Conservation (phyloP, 768 basidiomycete species). For the Steccherinum ochraceum region DNA sequence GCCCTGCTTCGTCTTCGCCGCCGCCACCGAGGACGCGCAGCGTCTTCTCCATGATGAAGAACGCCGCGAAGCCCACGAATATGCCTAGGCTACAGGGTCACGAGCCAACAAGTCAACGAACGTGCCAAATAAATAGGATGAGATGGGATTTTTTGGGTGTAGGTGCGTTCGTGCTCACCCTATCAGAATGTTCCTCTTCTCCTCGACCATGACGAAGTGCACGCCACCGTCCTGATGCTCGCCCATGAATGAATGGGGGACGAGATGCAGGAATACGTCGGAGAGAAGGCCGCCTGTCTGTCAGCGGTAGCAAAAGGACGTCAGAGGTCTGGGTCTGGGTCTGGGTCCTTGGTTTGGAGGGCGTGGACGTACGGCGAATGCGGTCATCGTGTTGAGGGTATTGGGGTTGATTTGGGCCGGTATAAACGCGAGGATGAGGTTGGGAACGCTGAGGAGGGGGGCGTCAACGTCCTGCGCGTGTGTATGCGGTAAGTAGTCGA, state of each 20-base stretch:
- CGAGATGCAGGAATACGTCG: conserved; percentile 87
- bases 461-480: conserved; percentile 10
- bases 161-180: conserved; percentile 66
- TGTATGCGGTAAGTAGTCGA: conserved; percentile 15
- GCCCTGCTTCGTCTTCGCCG: conserved; percentile 35
- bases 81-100: conserved; percentile 56
- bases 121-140: not conserved
- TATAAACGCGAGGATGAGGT: conserved; percentile 92
- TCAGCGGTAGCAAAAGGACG: conserved; percentile 2
- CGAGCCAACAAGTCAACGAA: not conserved
- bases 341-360: too few species aligned
- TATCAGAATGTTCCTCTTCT: conserved; percentile 85
- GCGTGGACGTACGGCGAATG: conserved; percentile 68
- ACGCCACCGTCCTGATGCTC: conserved; percentile 70
- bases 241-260: conserved; percentile 90
- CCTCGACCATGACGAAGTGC: conserved; percentile 80
- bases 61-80: conserved; percentile 81
- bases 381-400: conserved; percentile 91
- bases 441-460: conserved; percentile 60
- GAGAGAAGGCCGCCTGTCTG: conserved; percentile 88
- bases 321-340: too few species aligned
- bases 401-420: conserved; percentile 80
- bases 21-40: conserved; percentile 73
- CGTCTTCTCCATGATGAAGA: conserved; percentile 92
- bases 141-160: too few species aligned